phyloP scores from a whole-genome alignment of 1,139 yeast species.

The Magnusiomyces ingens region DNA sequence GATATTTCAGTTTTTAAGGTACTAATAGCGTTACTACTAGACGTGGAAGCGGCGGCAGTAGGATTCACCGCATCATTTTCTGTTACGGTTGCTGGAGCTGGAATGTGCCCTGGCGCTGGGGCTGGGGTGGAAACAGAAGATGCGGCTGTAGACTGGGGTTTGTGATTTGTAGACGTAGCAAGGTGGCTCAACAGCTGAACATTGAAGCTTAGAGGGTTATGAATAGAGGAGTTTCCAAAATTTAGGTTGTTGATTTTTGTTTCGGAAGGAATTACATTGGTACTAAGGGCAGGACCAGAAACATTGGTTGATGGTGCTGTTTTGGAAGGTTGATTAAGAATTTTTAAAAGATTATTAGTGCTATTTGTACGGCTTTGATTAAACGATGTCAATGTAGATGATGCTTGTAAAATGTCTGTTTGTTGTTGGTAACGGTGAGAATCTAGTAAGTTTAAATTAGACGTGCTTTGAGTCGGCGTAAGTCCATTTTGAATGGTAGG shows the following conservation, averaged over 20 bases:
- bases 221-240: constrained; percentile 1
- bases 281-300: neutral
- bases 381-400: neutral
- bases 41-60: too few relatives aligned
- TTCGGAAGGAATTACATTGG: neutral
- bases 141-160: neutral
- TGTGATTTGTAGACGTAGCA: neutral
- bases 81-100: too few relatives aligned
- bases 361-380: neutral
- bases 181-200: constrained; percentile 2
- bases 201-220: constrained; percentile 2
- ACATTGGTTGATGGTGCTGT: neutral
- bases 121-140: neutral
- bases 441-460: too few relatives aligned
- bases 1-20: too few relatives aligned
- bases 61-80: too few relatives aligned
- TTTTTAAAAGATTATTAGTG: neutral
- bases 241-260: neutral
- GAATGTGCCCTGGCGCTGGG: neutral
- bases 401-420: neutral
- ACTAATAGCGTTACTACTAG: too few relatives aligned
- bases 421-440: neutral
- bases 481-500: too few relatives aligned
- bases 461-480: too few relatives aligned
- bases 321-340: neutral